A percentile compares a stretch with the other conserved stretches of the same genome.
Conservation (phyloP, 805 yeast genomes). For the Metschnikowia picachoensis region DNA sequence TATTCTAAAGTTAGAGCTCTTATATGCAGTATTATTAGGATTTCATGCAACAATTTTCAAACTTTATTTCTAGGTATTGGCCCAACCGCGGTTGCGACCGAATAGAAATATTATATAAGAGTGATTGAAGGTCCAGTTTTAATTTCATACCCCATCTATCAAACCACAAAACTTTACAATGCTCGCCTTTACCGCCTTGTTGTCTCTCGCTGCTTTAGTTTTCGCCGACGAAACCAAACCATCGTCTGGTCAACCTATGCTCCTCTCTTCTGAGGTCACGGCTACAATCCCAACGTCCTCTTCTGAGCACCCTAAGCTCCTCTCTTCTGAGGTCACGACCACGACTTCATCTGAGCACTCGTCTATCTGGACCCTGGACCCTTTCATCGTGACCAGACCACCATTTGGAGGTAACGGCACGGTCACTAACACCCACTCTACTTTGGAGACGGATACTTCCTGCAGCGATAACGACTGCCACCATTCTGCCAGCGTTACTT, state of each 20-base stretch:
- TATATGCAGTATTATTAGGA: too few species aligned
- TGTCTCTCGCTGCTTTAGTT: conserved; percentile 24
- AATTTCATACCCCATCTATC: not conserved
- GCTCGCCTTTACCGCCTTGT: conserved; percentile 16
- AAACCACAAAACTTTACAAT: not conserved
- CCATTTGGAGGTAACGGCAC: conserved; percentile 13
- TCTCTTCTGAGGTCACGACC: too few species aligned
- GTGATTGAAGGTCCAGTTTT: not conserved
- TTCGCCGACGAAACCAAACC: conserved; percentile 32
- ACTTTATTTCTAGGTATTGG: too few species aligned
- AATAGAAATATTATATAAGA: not conserved
- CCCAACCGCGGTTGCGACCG: too few species aligned
- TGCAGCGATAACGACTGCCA: conserved; percentile 18
- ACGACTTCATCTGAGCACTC: not conserved
- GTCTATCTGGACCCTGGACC: not conserved
- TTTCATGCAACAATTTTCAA: too few species aligned
- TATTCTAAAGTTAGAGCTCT: too few species aligned
- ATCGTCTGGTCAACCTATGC: too few species aligned
- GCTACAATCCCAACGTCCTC: too few species aligned
- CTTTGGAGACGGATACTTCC: conserved; percentile 26
- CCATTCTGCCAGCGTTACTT: conserved; percentile 2
- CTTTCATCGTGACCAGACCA: conserved; percentile 13
- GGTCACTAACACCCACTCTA: conserved; percentile 19
- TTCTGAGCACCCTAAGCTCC: too few species aligned
- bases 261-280: too few species aligned